phyloP scores from a whole-genome alignment of 176 grass and related monocot genomes.

The Raddia distichophylla region DNA sequence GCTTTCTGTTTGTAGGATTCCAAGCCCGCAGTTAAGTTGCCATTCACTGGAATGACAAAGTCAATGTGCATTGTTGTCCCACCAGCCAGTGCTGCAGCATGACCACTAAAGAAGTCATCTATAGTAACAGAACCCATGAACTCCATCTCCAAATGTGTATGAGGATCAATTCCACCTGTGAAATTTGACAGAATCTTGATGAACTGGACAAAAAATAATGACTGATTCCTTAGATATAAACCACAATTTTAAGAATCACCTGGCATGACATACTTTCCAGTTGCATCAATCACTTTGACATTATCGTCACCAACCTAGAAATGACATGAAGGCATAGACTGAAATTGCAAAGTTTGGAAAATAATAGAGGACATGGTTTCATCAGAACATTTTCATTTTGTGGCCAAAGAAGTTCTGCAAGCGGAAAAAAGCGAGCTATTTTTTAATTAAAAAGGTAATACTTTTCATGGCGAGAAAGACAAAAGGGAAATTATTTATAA shows the following conservation, averaged over 20 bases:
- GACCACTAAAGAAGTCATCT: constrained; percentile 95
- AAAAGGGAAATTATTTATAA: too few relatives aligned
- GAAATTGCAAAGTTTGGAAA: constrained; percentile 11
- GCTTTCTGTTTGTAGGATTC: constrained; percentile 79
- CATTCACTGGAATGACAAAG: constrained; percentile 92
- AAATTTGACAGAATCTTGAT: constrained; percentile 34
- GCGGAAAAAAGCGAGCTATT: neutral
- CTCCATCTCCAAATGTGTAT: constrained; percentile 94
- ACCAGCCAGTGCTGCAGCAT: constrained; percentile 85
- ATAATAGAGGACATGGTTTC: neutral
- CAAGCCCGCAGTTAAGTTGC: constrained; percentile 80
- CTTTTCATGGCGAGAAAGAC: neutral
- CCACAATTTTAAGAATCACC: constrained; percentile 43
- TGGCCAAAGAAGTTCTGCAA: neutral
- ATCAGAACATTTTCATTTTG: constrained; percentile 20
- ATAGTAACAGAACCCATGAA: constrained; percentile 89
- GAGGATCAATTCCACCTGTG: constrained; percentile 93
- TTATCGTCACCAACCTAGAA: constrained; percentile 70
- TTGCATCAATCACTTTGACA: constrained; percentile 86
- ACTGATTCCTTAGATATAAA: neutral
- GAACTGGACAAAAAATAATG: constrained; percentile 27
- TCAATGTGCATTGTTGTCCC: constrained; percentile 99
- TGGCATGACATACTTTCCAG: constrained; percentile 98
- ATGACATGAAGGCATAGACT: constrained; percentile 7
- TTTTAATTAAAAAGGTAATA: neutral